Percentiles rank a stretch among this genome's conserved stretches.
Conservation (phyloP, 225 moss, liverwort and hornwort genomes). For the Takakia lepidozioides region DNA sequence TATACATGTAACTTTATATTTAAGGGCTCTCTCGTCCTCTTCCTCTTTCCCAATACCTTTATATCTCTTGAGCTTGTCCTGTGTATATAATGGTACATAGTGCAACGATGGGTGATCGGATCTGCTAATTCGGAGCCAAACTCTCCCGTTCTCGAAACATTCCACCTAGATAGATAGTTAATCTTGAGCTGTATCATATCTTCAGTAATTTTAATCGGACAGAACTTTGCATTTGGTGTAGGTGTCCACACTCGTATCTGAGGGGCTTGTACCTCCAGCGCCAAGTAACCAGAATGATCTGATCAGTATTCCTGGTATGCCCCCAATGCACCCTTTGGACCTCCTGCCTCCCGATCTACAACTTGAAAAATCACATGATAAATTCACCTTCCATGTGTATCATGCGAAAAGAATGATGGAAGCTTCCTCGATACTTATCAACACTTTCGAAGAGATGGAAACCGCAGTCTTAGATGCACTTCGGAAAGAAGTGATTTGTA, state of each 20-base stretch:
- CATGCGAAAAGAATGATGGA: slow-evolving; percentile 11
- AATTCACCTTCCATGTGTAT: slow-evolving; percentile 5
- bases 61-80: neutral
- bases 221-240: too few species aligned
- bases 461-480: slow-evolving; percentile 12
- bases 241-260: slow-evolving; percentile 24
- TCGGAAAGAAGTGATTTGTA: neutral
- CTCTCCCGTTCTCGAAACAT: too few species aligned
- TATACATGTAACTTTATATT: too few species aligned
- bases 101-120: too few species aligned
- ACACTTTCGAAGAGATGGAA: slow-evolving; percentile 32
- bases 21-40: neutral
- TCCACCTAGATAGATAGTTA: too few species aligned
- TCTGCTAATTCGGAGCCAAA: too few species aligned
- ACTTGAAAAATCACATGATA: neutral
- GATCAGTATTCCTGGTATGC: slow-evolving; percentile 20
- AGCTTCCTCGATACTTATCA: slow-evolving; percentile 24
- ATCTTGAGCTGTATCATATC: too few species aligned
- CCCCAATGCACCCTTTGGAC: slow-evolving; percentile 13
- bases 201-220: too few species aligned
- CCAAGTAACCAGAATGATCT: slow-evolving; percentile 9
- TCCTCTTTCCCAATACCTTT: too few species aligned
- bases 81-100: too few species aligned
- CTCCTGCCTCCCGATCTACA: slow-evolving; percentile 20
- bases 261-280: slow-evolving; percentile 25